phyloP scores from a whole-genome alignment of 139 green algal species.

The Trebouxia sp. region DNA sequence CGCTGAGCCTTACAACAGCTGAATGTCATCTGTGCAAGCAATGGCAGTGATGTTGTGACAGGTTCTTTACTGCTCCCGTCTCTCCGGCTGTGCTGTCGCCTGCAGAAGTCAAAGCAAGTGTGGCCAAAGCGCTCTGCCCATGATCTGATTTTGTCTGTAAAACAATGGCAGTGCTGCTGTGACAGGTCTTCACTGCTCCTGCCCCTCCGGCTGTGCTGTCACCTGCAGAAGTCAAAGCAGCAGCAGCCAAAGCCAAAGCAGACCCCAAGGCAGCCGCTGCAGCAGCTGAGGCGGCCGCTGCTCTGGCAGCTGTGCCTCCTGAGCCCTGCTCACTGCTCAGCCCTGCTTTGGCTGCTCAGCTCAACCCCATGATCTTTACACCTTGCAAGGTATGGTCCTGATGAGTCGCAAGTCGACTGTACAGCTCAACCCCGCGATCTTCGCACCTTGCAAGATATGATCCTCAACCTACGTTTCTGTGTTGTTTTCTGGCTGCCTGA shows the following conservation, averaged over 20 bases:
- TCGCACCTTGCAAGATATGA: slow-evolving; percentile 16
- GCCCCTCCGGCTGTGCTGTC: background rate
- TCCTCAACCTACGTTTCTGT: too few species aligned
- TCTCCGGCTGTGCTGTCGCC: too few species aligned
- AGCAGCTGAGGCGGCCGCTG: slow-evolving; percentile 17
- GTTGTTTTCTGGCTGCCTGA: too few species aligned
- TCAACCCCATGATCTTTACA: slow-evolving; percentile 4
- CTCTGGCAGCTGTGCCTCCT: background rate
- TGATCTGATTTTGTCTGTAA: background rate
- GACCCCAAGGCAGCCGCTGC: slow-evolving; percentile 26
- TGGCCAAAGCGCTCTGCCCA: background rate
- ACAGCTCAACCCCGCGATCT: background rate
- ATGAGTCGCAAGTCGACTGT: background rate
- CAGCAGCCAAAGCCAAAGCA: slow-evolving; percentile 24
- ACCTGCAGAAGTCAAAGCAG: slow-evolving; percentile 19
- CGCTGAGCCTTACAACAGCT: too few species aligned
- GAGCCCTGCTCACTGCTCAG: slow-evolving; percentile 15
- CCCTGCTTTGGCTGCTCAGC: background rate
- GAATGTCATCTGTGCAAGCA: too few species aligned
- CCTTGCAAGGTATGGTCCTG: background rate
- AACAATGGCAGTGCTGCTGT: background rate
- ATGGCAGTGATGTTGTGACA: too few species aligned
- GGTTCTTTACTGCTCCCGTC: too few species aligned
- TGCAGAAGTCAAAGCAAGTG: background rate
- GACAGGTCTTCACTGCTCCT: slow-evolving; percentile 1